A percentile compares a stretch with the other conserved stretches of the same genome.
Conservation (phyloP, 352 stramenopile species). For the Pythium dissotocum region DNA sequence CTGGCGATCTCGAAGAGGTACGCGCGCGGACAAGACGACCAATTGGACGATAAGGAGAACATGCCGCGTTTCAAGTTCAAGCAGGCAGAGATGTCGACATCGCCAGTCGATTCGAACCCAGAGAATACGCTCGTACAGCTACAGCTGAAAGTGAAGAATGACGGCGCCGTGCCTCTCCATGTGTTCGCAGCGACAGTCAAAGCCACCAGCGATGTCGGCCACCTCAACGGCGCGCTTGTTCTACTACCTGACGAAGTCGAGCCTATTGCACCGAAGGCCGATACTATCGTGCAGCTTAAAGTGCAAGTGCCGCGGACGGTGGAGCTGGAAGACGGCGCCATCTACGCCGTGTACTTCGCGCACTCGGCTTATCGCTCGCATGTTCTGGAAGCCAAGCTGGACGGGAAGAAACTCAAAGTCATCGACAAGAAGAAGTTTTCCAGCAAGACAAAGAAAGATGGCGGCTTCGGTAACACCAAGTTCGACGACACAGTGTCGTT, state of each 20-base stretch:
- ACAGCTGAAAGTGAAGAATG: conserved; percentile 26
- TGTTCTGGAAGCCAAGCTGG: conserved; percentile 45
- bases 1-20: conserved; percentile 22
- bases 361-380: conserved; percentile 62
- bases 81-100: conserved; percentile 20
- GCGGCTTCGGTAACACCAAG: conserved; percentile 24
- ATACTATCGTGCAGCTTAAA: conserved; percentile 10
- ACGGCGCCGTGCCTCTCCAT: conserved; percentile 23
- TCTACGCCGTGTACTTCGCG: conserved; percentile 59
- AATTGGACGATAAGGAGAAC: conserved; percentile 7
- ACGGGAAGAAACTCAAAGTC: conserved; percentile 37
- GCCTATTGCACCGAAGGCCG: background rate
- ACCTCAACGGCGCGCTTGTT: conserved; percentile 12
- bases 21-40: background rate
- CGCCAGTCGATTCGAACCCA: background rate
- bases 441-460: conserved; percentile 31
- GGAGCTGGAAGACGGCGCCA: conserved; percentile 23
- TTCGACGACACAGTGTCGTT: conserved; percentile 26
- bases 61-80: conserved; percentile 24
- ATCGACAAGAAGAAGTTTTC: conserved; percentile 18
- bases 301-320: conserved; percentile 19
- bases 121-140: conserved; percentile 2
- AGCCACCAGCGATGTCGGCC: background rate
- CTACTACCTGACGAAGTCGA: conserved; percentile 6
- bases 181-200: conserved; percentile 29